phyloP scores from a whole-genome alignment of 78 protist genomes.

The Protostelium mycophagum region DNA sequence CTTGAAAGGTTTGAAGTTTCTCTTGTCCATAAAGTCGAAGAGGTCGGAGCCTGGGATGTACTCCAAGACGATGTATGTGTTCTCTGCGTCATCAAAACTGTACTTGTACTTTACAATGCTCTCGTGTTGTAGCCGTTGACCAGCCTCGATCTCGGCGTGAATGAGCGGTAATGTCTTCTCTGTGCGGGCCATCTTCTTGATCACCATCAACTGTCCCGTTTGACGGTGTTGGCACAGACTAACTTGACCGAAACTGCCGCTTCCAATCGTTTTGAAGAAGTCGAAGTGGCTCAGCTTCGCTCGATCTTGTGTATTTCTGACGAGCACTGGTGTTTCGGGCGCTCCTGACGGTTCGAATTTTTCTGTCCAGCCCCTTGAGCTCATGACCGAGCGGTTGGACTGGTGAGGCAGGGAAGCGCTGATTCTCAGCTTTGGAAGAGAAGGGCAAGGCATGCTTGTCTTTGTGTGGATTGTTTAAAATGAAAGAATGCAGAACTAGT shows the following conservation, averaged over 20 bases:
- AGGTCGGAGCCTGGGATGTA: not conserved
- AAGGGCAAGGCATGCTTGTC: too few relatives aligned
- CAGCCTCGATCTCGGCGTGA: not conserved
- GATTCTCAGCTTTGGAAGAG: too few relatives aligned
- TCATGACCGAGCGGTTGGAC: too few relatives aligned
- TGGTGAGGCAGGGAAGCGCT: too few relatives aligned
- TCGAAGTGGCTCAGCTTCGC: not conserved
- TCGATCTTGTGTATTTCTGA: too few relatives aligned
- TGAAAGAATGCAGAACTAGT: too few relatives aligned
- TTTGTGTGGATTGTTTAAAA: too few relatives aligned
- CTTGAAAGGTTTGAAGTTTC: not conserved
- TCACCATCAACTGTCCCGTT: not conserved
- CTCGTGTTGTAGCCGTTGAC: not conserved
- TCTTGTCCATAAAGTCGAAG: not conserved
- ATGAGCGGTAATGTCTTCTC: not conserved
- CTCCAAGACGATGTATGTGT: not conserved
- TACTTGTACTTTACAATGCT: not conserved
- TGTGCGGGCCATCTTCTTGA: not conserved
- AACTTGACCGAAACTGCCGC: not conserved
- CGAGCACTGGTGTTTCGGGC: too few relatives aligned
- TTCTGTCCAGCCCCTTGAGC: too few relatives aligned
- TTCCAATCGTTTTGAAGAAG: not conserved
- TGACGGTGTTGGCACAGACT: not conserved
- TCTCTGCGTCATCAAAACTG: not conserved
- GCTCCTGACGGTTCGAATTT: too few relatives aligned